Evolutionary conservation across 805 yeast species (phyloP).

Genomic region (Candida broadrunensis): DNA sequence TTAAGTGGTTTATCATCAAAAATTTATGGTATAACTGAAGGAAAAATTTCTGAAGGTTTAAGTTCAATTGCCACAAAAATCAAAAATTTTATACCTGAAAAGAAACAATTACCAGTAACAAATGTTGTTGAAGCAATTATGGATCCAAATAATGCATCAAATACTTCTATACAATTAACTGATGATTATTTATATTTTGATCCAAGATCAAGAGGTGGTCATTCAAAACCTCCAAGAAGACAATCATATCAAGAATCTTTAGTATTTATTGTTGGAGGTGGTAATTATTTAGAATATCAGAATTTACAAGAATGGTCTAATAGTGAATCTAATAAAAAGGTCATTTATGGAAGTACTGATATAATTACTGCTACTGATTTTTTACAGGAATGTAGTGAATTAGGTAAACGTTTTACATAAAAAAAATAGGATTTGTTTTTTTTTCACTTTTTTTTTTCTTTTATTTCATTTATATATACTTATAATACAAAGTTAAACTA

Average conservation of each 20-base stretch:
- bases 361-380: slow-evolving; percentile 69
- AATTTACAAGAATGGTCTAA: slow-evolving; percentile 86
- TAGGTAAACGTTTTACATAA: slow-evolving; percentile 31
- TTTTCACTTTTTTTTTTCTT: no score
- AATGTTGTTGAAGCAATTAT: slow-evolving; percentile 86
- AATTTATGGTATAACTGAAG: slow-evolving; percentile 79
- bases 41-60: slow-evolving; percentile 82
- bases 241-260: slow-evolving; percentile 76
- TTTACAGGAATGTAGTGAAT: slow-evolving; percentile 57
- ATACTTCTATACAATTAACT: slow-evolving; percentile 64
- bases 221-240: slow-evolving; percentile 83
- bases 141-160: slow-evolving; percentile 71
- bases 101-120: slow-evolving; percentile 84
- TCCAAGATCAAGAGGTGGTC: slow-evolving; percentile 88
- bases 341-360: slow-evolving; percentile 85
- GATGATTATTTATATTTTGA: slow-evolving; percentile 91
- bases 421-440: no score
- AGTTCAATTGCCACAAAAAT: slow-evolving; percentile 86
- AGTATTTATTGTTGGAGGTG: slow-evolving; percentile 96
- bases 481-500: no score
- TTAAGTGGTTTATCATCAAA: slow-evolving; percentile 74
- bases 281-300: slow-evolving; percentile 90
- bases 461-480: no score
- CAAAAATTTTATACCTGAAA: slow-evolving; percentile 82
- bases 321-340: slow-evolving; percentile 42